These are phyloP conservation scores for Diplogelasinospora grovesii DNA, from an alignment of 495 filamentous ascomycete genomes.

Conservation along the genomic window DNA sequence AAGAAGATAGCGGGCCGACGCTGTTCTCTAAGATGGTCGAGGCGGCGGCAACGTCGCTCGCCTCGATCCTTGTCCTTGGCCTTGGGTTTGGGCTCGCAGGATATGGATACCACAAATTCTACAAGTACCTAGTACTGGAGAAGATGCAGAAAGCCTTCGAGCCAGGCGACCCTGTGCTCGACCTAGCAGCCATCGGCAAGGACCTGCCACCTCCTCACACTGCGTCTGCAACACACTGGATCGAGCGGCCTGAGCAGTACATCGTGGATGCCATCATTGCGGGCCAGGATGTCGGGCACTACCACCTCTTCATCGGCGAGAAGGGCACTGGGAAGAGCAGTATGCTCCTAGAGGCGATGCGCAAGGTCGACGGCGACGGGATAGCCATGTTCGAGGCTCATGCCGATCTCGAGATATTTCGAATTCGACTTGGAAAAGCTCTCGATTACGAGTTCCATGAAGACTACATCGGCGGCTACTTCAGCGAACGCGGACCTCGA, in stretches of 20 bases:
- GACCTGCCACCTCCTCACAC: constrained; percentile 42
- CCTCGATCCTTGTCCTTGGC: constrained; percentile 78
- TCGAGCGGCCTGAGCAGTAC: constrained; percentile 70
- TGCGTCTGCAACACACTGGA: constrained; percentile 66
- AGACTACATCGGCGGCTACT: constrained; percentile 92
- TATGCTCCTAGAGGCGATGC: constrained; percentile 93
- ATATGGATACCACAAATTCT: constrained; percentile 78
- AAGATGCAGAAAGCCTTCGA: constrained; percentile 95
- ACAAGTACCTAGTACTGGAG: constrained; percentile 78
- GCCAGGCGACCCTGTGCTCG: constrained; percentile 85
- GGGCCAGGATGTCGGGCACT: constrained; percentile 66
- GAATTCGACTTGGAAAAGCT: constrained; percentile 83
- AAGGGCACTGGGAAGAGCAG: constrained; percentile 94
- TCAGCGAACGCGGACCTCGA: constrained; percentile 86
- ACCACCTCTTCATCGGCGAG: constrained; percentile 90
- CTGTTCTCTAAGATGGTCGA: constrained; percentile 72
- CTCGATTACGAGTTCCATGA: constrained; percentile 86
- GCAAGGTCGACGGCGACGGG: constrained; percentile 76
- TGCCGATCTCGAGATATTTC: constrained; percentile 90
- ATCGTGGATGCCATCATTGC: constrained; percentile 72
- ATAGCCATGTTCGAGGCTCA: constrained; percentile 94
- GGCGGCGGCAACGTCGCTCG: constrained; percentile 74
- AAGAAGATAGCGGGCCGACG: constrained; percentile 24
- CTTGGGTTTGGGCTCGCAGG: constrained; percentile 63
- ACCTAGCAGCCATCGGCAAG: constrained; percentile 69